Base-by-base conservation (phyloP, 1,284 basidiomycete species). In the Puccinia novopanici region DNA sequence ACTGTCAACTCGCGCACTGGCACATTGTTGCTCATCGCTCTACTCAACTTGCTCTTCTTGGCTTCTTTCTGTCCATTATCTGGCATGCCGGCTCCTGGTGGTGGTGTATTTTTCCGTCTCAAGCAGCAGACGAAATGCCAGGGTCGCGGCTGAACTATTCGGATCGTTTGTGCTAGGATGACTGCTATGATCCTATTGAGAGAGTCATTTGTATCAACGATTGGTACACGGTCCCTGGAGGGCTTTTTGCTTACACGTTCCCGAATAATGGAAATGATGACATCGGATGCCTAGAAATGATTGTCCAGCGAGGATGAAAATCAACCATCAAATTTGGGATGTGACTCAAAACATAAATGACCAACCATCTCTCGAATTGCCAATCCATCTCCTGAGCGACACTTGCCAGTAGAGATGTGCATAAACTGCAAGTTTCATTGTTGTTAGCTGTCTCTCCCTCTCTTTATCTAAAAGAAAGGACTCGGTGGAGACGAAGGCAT, bases 221-320 rank as follows among this genome's bases (percentile, higher is more conserved):
- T 22, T 24, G n/a, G 55, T 27, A 37, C n/a, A n/a, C n/a, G n/a
- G n/a, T n/a, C n/a, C n/a, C n/a, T n/a, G n/a, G n/a, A n/a, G n/a
- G n/a, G n/a, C n/a, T n/a, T n/a, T n/a, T n/a, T 42, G 19, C 76
- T 71, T 61, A 78, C 76, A 78, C 48, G 55, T 78, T 78, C 27
- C 76, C 76, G n/a, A 9, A 78, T 78, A 24, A 78, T 78, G 30
- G 76, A 78, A 22, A 78, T 67, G 54, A 78, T 78, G 34, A 78
- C 76, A 34, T 78, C 67, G 24, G 76, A 78, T 54, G 76, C 48
- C 76, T 78, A 19, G 40, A n/a, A 78, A 54, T 30, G 10, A 59
- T 30, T 17, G 15, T 17, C 12, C 30, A 42, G 12, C 40, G 27
- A 48, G n/a, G 27, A 24, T 34, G 34, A 59, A 75, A 8, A n/a